A percentile compares a stretch with the other conserved stretches of the same genome.
Conservation (phyloP, 1,284 basidiomycete species). For the Neonothopanus nambi region DNA sequence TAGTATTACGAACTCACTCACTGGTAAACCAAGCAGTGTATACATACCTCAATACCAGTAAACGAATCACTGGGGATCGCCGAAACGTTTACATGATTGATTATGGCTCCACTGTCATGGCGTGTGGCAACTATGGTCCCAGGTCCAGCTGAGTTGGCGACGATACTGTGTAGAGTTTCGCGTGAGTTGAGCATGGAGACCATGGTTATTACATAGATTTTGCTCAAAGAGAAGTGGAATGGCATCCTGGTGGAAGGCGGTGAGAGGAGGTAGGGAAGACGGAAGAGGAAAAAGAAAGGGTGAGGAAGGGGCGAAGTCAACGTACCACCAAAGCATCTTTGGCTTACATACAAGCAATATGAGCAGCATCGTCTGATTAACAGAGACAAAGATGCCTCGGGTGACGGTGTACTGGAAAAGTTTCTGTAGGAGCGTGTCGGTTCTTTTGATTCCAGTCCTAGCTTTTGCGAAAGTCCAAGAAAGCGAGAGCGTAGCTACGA, state of each 20-base stretch:
- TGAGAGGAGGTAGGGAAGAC: background rate
- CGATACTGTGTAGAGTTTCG: background rate
- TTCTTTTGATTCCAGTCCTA: background rate
- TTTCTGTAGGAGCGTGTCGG: background rate
- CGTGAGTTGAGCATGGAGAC: constrained; percentile 4
- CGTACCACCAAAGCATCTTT: background rate
- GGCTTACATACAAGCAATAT: background rate
- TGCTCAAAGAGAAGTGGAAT: background rate
- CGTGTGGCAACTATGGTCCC: too few species aligned
- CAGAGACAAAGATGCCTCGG: background rate
- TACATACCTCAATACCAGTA: too few species aligned
- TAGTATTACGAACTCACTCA: too few species aligned
- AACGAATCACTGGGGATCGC: too few species aligned
- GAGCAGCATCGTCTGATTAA: background rate
- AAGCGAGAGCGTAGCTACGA: background rate
- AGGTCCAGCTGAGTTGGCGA: too few species aligned
- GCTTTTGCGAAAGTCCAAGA: background rate
- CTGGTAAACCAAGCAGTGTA: too few species aligned
- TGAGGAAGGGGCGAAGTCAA: too few species aligned
- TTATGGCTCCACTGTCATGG: too few species aligned
- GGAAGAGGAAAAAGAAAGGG: too few species aligned
- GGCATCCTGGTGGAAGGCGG: background rate
- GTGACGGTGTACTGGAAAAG: constrained; percentile 1
- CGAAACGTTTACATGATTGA: too few species aligned
- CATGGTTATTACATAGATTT: constrained; percentile 7